A percentile compares a stretch with the other conserved stretches of the same genome.
These are phyloP conservation scores for Ormosia semicastrata DNA, from an alignment of 306 rosid species.

Conservation along the genomic window DNA sequence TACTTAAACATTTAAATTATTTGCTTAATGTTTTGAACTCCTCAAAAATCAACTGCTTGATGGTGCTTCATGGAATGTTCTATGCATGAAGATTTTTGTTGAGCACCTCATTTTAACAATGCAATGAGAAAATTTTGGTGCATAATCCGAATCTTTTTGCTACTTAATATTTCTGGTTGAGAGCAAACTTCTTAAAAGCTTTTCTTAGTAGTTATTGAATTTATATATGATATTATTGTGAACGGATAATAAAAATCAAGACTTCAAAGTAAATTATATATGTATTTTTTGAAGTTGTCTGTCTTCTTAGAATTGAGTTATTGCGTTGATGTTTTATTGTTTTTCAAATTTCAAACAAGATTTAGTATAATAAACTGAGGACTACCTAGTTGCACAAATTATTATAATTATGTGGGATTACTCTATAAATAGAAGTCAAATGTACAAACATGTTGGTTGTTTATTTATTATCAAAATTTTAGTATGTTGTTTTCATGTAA, in stretches of 20 bases:
- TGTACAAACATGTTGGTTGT: background rate
- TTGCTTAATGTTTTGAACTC: background rate
- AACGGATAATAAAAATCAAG: background rate
- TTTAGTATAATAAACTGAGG: background rate
- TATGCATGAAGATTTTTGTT: background rate
- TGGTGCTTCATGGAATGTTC: background rate
- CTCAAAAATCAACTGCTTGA: slow-evolving; percentile 2
- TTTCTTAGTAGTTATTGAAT: background rate
- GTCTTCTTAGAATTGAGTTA: background rate
- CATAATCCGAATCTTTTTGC: background rate
- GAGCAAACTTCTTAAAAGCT: background rate
- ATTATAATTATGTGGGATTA: background rate
- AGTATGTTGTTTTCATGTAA: slow-evolving; percentile 14
- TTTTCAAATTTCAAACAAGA: background rate
- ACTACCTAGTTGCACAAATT: background rate
- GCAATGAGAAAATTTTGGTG: slow-evolving; percentile 1
- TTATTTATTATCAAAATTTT: background rate
- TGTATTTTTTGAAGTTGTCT: background rate
- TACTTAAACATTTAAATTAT: slow-evolving; percentile 23
- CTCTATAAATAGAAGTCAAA: background rate
- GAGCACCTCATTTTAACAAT: background rate
- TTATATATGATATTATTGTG: background rate
- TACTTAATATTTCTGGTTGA: background rate
- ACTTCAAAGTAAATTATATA: background rate
- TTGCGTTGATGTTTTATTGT: background rate